Evolutionary conservation across 345 rosid species (phyloP).

Genomic region (Cardiospermum halicacabum): DNA sequence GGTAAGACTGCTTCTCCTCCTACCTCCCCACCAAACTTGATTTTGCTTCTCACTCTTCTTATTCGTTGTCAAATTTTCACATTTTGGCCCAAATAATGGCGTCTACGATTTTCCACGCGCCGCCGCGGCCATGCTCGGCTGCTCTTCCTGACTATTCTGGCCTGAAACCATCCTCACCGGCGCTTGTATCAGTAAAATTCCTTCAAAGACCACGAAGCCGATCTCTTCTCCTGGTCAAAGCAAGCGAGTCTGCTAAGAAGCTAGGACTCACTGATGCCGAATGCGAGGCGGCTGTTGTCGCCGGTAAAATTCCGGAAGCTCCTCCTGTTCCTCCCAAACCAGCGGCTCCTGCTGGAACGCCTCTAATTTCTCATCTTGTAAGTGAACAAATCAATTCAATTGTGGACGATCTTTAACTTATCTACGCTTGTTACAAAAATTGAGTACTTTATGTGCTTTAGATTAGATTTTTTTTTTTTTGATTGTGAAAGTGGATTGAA

Average conservation of each 20-base stretch:
- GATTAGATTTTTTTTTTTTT: no score
- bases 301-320: constrained; percentile 73
- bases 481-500: no score
- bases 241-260: constrained; percentile 44
- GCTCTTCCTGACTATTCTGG: background rate
- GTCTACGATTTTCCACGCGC: background rate
- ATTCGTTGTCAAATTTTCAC: no score
- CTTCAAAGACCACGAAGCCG: background rate
- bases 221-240: constrained; percentile 20
- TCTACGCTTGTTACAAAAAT: no score
- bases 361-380: constrained; percentile 57
- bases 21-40: no score
- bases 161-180: background rate
- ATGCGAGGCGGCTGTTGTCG: constrained; percentile 87
- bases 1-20: no score
- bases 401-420: no score
- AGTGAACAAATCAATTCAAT: constrained; percentile 16
- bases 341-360: constrained; percentile 79
- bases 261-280: constrained; percentile 64
- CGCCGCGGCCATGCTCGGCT: background rate
- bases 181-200: background rate
- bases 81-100: background rate
- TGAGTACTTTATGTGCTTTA: no score
- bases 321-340: constrained; percentile 83
- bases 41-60: no score